Percentiles rank a stretch among this genome's conserved stretches.
These are phyloP conservation scores for thale cress (Arabidopsis thaliana) DNA, from an alignment of 345 rosid species.

Conservation along the genomic window DNA sequence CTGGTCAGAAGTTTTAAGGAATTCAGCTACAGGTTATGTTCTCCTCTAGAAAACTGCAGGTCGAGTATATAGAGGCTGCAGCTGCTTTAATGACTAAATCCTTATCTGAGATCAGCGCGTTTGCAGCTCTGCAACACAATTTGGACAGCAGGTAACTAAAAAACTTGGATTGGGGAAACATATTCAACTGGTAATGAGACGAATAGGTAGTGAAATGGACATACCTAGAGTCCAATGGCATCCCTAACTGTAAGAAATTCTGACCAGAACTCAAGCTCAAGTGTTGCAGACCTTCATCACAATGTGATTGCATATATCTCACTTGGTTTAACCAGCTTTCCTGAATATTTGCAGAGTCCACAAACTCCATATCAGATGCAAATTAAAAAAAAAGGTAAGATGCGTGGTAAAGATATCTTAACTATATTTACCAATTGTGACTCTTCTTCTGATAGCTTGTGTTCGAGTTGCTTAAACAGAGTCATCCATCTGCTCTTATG, in stretches of 20 bases:
- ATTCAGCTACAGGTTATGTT: constrained; percentile 70
- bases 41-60: constrained; percentile 72
- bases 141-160: constrained; percentile 17
- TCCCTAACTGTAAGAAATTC: constrained; percentile 52
- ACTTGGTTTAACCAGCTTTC: constrained; percentile 81
- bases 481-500: constrained; percentile 73
- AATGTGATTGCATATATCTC: constrained; percentile 69
- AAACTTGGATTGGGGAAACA: background rate
- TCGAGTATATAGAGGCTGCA: constrained; percentile 92
- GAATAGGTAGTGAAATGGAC: constrained; percentile 40
- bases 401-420: constrained; percentile 3
- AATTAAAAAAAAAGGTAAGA: constrained; percentile 2
- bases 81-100: constrained; percentile 85
- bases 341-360: constrained; percentile 50
- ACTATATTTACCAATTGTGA: constrained; percentile 74
- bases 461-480: constrained; percentile 79
- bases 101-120: constrained; percentile 55
- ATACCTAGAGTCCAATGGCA: constrained; percentile 43
- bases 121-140: constrained; percentile 54
- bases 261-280: constrained; percentile 48
- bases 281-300: constrained; percentile 80
- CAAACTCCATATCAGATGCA: constrained; percentile 25
- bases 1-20: constrained; percentile 14
- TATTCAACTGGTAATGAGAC: constrained; percentile 46
- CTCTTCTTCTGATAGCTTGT: constrained; percentile 83